Evolutionary conservation across 2,329 filamentous ascomycete genomes (phyloP).

Genomic region (Cryphonectria naterciae): DNA sequence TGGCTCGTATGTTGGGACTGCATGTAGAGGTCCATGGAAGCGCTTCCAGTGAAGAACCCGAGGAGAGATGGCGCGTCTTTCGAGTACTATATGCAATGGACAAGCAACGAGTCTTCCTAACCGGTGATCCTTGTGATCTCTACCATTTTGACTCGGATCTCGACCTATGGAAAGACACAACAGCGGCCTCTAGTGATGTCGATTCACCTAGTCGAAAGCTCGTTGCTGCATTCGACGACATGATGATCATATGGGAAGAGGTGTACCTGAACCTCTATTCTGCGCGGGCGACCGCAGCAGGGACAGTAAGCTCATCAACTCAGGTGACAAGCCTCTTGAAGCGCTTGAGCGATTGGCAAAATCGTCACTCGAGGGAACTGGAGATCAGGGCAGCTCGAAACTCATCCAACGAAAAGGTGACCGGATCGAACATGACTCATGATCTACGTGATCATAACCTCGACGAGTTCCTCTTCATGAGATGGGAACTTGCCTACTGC

Average conservation of each 20-base stretch:
- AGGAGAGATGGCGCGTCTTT: neutral
- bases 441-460: neutral
- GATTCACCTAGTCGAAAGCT: neutral
- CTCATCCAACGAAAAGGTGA: neutral
- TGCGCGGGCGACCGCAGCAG: conserved; percentile 4
- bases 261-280: neutral
- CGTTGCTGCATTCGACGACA: conserved; percentile 1
- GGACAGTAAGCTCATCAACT: neutral
- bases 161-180: neutral
- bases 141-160: conserved; percentile 5
- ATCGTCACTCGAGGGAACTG: neutral
- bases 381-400: neutral
- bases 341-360: neutral
- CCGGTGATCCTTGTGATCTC: conserved; percentile 5
- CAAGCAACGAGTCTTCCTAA: conserved; percentile 9
- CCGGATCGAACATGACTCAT: neutral
- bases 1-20: neutral
- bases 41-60: neutral
- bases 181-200: neutral
- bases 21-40: neutral
- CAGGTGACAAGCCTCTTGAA: neutral
- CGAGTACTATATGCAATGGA: conserved; percentile 3
- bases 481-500: neutral
- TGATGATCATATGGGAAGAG: conserved; percentile 13
- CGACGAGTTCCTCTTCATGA: neutral